Evolutionary conservation across 1,284 basidiomycete species (phyloP).

Genomic region (Heliocybe sulcata): DNA sequence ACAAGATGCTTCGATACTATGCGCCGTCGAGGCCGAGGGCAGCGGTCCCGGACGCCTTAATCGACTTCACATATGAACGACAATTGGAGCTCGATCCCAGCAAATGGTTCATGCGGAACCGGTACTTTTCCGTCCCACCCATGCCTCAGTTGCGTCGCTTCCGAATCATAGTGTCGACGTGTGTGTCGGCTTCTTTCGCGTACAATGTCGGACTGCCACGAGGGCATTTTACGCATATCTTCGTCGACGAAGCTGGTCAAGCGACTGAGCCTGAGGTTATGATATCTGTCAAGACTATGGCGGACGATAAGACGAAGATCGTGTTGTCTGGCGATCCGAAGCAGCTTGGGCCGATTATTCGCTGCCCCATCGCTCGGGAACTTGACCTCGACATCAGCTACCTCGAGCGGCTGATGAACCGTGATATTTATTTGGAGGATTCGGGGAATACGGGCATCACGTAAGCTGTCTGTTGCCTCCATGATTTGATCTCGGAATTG

Average conservation of each 20-base stretch:
- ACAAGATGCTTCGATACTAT: constrained; percentile 53
- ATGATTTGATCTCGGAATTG: background rate
- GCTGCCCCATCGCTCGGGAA: constrained; percentile 34
- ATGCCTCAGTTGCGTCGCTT: constrained; percentile 34
- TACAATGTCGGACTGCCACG: constrained; percentile 46
- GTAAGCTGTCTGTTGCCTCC: constrained; percentile 21
- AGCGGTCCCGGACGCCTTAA: constrained; percentile 35
- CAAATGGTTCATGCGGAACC: constrained; percentile 13
- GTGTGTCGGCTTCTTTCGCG: constrained; percentile 49
- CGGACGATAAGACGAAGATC: constrained; percentile 31
- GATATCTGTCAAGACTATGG: constrained; percentile 43
- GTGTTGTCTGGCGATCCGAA: constrained; percentile 51
- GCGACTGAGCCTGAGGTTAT: constrained; percentile 52
- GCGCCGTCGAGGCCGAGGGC: constrained; percentile 47
- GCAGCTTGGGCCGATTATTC: constrained; percentile 51
- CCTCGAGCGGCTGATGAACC: constrained; percentile 43
- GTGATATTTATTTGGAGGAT: constrained; percentile 32
- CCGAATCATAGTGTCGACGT: constrained; percentile 53
- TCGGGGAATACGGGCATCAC: constrained; percentile 20
- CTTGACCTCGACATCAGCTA: constrained; percentile 43
- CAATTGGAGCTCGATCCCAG: background rate
- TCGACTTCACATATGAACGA: constrained; percentile 31
- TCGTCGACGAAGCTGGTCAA: constrained; percentile 62
- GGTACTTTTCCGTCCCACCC: constrained; percentile 40
- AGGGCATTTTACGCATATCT: constrained; percentile 56